These are phyloP conservation scores for Candida andamanensis DNA, from an alignment of 805 yeast species.

Conservation along the genomic window DNA sequence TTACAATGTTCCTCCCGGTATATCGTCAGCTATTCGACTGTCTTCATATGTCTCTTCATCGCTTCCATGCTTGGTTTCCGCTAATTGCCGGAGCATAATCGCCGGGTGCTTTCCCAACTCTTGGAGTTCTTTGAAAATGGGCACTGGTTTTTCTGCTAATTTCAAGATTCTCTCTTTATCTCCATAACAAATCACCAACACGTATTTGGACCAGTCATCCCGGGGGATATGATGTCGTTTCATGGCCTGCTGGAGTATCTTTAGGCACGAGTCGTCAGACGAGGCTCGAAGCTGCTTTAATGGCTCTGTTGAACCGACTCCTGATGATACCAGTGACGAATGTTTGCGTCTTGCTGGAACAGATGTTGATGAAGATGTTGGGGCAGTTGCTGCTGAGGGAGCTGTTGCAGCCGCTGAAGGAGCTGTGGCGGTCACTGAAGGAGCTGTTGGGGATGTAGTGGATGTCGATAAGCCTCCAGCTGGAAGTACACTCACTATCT, in stretches of 20 bases:
- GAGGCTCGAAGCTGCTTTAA: constrained; percentile 80
- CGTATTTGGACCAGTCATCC: constrained; percentile 85
- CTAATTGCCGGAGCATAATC: constrained; percentile 84
- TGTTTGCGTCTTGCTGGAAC: no score
- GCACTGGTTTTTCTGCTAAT: constrained; percentile 83
- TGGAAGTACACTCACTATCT: no score
- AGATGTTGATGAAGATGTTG: constrained; percentile 2
- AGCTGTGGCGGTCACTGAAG: constrained; percentile 7
- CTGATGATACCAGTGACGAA: background rate
- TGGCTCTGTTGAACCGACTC: constrained; percentile 47
- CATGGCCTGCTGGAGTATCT: constrained; percentile 84
- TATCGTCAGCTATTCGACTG: constrained; percentile 37
- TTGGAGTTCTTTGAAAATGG: constrained; percentile 75
- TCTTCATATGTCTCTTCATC: constrained; percentile 29
- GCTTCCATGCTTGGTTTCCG: constrained; percentile 28
- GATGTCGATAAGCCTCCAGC: no score
- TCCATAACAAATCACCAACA: constrained; percentile 83
- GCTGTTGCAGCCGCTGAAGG: constrained; percentile 4
- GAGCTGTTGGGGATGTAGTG: constrained; percentile 8
- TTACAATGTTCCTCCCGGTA: constrained; percentile 40
- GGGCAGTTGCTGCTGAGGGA: background rate
- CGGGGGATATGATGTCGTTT: constrained; percentile 72
- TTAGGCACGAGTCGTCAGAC: constrained; percentile 86
- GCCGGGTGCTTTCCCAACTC: constrained; percentile 86
- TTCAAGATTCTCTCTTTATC: constrained; percentile 83